Evolutionary conservation across 495 filamentous ascomycete species (phyloP).

Genomic region (Trypethelium eluteriae): DNA sequence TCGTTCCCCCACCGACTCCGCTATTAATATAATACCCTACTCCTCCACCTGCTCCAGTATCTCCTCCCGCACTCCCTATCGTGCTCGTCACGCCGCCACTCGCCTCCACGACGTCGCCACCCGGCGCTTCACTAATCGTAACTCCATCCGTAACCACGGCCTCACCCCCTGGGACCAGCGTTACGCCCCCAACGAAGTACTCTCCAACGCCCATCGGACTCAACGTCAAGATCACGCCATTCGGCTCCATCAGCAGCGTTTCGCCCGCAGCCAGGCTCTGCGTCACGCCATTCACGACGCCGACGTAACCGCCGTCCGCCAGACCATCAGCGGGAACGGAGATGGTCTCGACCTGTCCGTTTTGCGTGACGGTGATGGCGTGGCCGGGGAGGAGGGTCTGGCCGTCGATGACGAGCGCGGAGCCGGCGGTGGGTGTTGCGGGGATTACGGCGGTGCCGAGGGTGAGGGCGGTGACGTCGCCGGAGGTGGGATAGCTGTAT

Average conservation of each 20-base stretch:
- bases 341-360: background rate
- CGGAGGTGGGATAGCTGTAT: constrained; percentile 7
- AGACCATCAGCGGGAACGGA: constrained; percentile 1
- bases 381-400: constrained; percentile 31
- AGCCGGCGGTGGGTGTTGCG: constrained; percentile 26
- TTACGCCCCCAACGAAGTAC: background rate
- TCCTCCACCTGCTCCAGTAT: background rate
- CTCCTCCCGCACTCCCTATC: background rate
- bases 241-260: background rate
- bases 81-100: constrained; percentile 9
- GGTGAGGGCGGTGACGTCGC: constrained; percentile 27
- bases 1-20: background rate
- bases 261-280: constrained; percentile 3
- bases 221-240: background rate
- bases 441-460: constrained; percentile 29
- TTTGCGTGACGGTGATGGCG: background rate
- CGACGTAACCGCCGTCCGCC: background rate
- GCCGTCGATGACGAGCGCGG: constrained; percentile 29
- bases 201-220: background rate
- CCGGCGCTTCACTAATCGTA: constrained; percentile 5
- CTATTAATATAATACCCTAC: constrained; percentile 7
- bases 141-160: background rate
- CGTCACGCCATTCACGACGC: constrained; percentile 11
- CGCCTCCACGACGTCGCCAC: background rate
- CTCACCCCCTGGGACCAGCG: background rate